Base-by-base conservation (phyloP, 148 eudicot genomes). In the Amaranthus hypochondriacus region DNA sequence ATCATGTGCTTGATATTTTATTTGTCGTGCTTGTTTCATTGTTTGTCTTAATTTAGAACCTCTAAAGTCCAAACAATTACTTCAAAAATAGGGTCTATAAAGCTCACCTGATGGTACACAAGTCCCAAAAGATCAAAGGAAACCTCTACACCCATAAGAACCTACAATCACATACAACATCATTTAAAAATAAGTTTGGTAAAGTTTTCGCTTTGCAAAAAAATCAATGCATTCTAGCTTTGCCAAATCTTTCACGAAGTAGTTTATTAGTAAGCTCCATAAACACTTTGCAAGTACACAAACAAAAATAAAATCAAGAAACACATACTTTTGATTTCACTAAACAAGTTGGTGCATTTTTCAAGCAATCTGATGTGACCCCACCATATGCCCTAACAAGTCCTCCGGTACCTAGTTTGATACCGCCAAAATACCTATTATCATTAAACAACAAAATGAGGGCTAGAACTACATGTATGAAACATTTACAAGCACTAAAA, bases 381-480 rank as follows among this genome's bases (percentile, higher is more conserved):
- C 98, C 93, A 75, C 98, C 97, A 81, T 94, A 94, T 66, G 98
- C 98, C 79, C 98, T 87, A 60, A 92, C 98, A 70, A 94, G 81
- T 57, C 98, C 98, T 73, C 98, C 97, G 11, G 97, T 91, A 53
- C 98, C 98, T 57, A 94, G 84, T 78, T 94, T 92, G 76, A 94
- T 94, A 53, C 97, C 98, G 63, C 97, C 98, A 83, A 94, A 94
- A 76, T 91, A 76, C 87, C 98, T 94, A 70, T 54, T 44, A 48
- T 61, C 62, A 56, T 21, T 28, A 5, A 56, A 58, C 72, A 56
- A 66, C 56, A 49, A 52, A 52, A 0, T 61, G 47, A 51, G 48
- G 55, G 11, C 71, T 57, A 3, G 44, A 76, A 65, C 65, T 14
- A 51, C 15, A 50, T 21, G 8, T n/a, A 53, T 42, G 28, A 1